Evolutionary conservation across 495 filamentous ascomycete species (phyloP).

Genomic region (Podospora sp.): DNA sequence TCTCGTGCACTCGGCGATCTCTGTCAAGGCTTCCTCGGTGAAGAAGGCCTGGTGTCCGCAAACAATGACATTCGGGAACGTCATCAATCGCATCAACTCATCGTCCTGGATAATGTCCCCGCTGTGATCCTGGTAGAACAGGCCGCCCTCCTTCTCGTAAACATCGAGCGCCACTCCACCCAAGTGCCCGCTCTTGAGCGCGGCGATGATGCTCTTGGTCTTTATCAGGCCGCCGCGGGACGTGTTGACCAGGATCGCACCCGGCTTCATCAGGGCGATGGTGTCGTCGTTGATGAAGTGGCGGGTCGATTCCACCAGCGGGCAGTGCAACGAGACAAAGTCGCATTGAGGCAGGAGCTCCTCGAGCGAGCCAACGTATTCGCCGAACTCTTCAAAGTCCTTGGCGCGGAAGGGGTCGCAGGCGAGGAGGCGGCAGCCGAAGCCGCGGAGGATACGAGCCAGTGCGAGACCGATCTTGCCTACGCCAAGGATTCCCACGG

Average conservation of each 20-base stretch:
- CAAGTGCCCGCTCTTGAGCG: constrained; percentile 59
- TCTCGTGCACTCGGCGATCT: constrained; percentile 66
- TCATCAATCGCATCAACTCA: constrained; percentile 66
- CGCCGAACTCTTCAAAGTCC: constrained; percentile 54
- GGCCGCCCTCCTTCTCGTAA: constrained; percentile 56
- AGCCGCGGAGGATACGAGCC: constrained; percentile 60
- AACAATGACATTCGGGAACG: constrained; percentile 70
- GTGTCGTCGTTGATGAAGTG: constrained; percentile 62
- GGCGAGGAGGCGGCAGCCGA: constrained; percentile 63
- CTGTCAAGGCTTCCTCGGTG: constrained; percentile 64
- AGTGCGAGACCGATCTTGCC: constrained; percentile 57
- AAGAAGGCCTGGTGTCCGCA: constrained; percentile 74
- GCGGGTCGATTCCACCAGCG: constrained; percentile 59
- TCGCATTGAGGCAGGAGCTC: constrained; percentile 57
- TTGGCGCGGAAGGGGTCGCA: constrained; percentile 57
- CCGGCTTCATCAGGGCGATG: constrained; percentile 58
- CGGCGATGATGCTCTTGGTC: constrained; percentile 58
- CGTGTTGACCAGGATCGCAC: constrained; percentile 66
- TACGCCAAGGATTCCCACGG: constrained; percentile 58
- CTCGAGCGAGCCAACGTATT: constrained; percentile 56
- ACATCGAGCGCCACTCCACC: constrained; percentile 61
- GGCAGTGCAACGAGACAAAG: constrained; percentile 67
- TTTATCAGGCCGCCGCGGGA: constrained; percentile 66
- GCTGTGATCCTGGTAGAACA: constrained; percentile 69
- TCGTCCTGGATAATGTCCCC: constrained; percentile 71